Percentiles rank a stretch among this genome's conserved stretches.
phyloP scores from a whole-genome alignment of 2,329 filamentous ascomycete species.

The Xenosphaeropsis pyriputrescens region DNA sequence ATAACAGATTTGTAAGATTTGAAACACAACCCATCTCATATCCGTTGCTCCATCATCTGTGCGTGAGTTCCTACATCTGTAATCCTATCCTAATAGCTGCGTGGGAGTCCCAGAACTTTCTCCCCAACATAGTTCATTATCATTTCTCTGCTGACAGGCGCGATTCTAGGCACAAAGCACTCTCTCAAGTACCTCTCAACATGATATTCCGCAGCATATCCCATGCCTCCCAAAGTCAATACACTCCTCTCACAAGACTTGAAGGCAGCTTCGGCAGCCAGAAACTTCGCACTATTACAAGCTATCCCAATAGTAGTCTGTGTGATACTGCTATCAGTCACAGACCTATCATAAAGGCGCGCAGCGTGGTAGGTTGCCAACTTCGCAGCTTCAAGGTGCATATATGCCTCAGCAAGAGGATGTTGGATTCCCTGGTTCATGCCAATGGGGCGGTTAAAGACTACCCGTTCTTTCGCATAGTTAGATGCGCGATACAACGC shows the following conservation, averaged over 20 bases:
- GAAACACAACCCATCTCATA: too few relatives aligned
- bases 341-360: conserved; percentile 40
- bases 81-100: conserved; percentile 38
- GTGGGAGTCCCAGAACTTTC: conserved; percentile 49
- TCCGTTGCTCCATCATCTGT: too few relatives aligned
- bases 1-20: too few relatives aligned
- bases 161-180: conserved; percentile 47
- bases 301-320: conserved; percentile 45
- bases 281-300: conserved; percentile 56
- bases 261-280: conserved; percentile 51
- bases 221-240: conserved; percentile 47
- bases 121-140: conserved; percentile 61
- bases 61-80: too few relatives aligned
- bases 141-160: conserved; percentile 57
- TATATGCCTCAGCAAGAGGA: conserved; percentile 49
- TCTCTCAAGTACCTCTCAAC: conserved; percentile 53
- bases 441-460: conserved; percentile 51
- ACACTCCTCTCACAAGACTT: conserved; percentile 46
- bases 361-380: conserved; percentile 52
- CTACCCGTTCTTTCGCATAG: conserved; percentile 52
- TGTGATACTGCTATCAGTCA: conserved; percentile 32
- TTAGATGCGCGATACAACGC: conserved; percentile 44
- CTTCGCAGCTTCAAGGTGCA: conserved; percentile 50
- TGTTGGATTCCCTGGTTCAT: conserved; percentile 53
- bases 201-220: conserved; percentile 49